These are phyloP conservation scores for Rhizopus arrhizus DNA, from an alignment of 371 early-diverging fungal species.

Conservation along the genomic window DNA sequence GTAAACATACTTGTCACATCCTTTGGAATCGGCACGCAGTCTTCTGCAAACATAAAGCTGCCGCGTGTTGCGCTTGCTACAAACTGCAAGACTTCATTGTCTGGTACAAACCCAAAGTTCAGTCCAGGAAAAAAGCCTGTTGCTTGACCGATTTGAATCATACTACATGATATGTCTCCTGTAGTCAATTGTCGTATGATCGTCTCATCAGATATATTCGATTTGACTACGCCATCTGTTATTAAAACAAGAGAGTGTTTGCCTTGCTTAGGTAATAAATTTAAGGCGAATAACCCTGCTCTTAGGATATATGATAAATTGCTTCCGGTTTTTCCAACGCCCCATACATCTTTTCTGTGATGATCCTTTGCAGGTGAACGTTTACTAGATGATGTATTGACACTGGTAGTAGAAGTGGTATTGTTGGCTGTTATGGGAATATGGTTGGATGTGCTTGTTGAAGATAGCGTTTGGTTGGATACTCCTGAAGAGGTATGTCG, in stretches of 20 bases:
- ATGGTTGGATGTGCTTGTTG: neutral
- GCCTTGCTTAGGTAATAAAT: slow-evolving; percentile 68
- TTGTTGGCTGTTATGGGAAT: neutral
- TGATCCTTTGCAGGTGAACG: slow-evolving; percentile 7
- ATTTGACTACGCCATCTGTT: slow-evolving; percentile 86
- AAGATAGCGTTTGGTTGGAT: neutral
- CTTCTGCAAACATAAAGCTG: slow-evolving; percentile 75
- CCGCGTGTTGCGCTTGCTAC: slow-evolving; percentile 80
- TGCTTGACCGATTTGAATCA: slow-evolving; percentile 82
- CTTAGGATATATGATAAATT: slow-evolving; percentile 67
- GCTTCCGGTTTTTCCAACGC: slow-evolving; percentile 60
- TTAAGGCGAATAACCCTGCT: slow-evolving; percentile 68
- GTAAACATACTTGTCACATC: neutral
- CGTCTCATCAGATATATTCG: slow-evolving; percentile 59
- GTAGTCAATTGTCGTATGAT: slow-evolving; percentile 48
- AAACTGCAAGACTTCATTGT: slow-evolving; percentile 84
- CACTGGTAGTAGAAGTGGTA: neutral
- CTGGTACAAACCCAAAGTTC: slow-evolving; percentile 87
- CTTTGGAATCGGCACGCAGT: slow-evolving; percentile 47
- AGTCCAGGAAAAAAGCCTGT: slow-evolving; percentile 70
- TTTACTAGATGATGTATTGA: neutral
- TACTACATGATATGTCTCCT: slow-evolving; percentile 66
- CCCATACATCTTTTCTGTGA: slow-evolving; percentile 57
- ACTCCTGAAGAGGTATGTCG: slow-evolving; percentile 8
- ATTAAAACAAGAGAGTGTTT: slow-evolving; percentile 72